phyloP scores from a whole-genome alignment of 2,329 filamentous ascomycete genomes.

The Onygenales sp. region DNA sequence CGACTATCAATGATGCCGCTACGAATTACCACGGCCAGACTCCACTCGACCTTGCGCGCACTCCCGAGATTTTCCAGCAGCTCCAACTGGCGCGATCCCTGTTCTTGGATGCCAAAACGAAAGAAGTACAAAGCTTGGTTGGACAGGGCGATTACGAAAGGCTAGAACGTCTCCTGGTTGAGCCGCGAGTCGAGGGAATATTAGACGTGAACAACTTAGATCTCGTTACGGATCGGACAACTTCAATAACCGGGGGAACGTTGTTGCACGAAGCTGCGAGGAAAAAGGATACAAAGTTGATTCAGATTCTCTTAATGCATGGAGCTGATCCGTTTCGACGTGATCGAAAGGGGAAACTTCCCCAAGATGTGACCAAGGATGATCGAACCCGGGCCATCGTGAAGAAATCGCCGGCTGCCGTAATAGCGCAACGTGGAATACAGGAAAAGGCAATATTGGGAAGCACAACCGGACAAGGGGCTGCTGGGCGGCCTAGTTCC shows the following conservation, averaged over 20 bases:
- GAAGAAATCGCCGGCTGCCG: constrained; percentile 88
- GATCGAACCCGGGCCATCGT: constrained; percentile 79
- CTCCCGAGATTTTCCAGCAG: constrained; percentile 90
- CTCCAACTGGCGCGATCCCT: constrained; percentile 82
- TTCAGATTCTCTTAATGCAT: constrained; percentile 82
- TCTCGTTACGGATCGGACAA: constrained; percentile 69
- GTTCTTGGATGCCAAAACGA: constrained; percentile 78
- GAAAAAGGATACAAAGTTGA: constrained; percentile 75
- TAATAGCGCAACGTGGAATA: constrained; percentile 86
- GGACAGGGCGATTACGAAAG: constrained; percentile 62
- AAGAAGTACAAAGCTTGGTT: constrained; percentile 73
- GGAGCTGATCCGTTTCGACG: constrained; percentile 92
- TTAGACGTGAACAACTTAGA: constrained; percentile 90
- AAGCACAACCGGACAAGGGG: constrained; percentile 51
- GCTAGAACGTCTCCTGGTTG: constrained; percentile 71
- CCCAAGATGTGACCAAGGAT: constrained; percentile 93
- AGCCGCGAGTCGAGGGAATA: constrained; percentile 73
- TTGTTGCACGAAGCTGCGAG: constrained; percentile 87
- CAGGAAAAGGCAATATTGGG: constrained; percentile 95
- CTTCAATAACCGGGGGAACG: constrained; percentile 76
- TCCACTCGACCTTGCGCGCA: constrained; percentile 79
- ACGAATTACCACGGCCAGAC: constrained; percentile 77
- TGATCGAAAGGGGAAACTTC: constrained; percentile 89
- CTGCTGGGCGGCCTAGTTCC: constrained; percentile 37
- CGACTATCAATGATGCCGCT: constrained; percentile 78